Conservation (phyloP, 352 stramenopile genomes). For the Globisporangium canariense region DNA sequence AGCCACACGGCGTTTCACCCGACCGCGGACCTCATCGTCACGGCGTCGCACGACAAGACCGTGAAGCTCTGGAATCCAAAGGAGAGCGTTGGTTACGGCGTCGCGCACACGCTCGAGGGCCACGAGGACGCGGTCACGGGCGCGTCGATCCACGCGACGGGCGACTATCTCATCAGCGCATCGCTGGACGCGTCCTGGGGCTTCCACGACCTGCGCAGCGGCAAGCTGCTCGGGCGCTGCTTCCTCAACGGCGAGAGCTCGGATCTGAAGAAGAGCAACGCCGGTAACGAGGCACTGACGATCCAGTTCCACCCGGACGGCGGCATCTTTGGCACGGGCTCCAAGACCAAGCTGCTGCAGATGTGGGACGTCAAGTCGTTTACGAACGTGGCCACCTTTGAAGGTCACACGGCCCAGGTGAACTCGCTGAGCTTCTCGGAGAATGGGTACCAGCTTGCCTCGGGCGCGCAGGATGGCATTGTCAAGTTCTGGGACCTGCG, state of each 20-base stretch:
- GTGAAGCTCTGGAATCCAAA: constrained; percentile 71
- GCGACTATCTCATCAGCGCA: constrained; percentile 72
- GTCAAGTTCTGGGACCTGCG: constrained; percentile 94
- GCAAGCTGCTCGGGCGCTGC: constrained; percentile 45
- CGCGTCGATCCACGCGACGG: constrained; percentile 79
- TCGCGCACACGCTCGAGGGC: constrained; percentile 53
- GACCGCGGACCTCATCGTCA: constrained; percentile 62
- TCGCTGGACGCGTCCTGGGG: constrained; percentile 82
- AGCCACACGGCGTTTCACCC: constrained; percentile 77
- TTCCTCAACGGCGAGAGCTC: constrained; percentile 43
- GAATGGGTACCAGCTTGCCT: constrained; percentile 94
- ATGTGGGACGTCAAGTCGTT: constrained; percentile 93
- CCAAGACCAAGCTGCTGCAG: constrained; percentile 70
- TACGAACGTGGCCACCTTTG: constrained; percentile 82
- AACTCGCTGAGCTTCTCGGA: constrained; percentile 89
- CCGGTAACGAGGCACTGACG: constrained; percentile 36
- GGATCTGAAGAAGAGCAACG: constrained; percentile 22
- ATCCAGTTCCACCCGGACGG: constrained; percentile 93
- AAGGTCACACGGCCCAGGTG: constrained; percentile 72
- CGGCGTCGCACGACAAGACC: constrained; percentile 74
- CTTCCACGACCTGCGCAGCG: constrained; percentile 77
- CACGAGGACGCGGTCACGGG: constrained; percentile 63
- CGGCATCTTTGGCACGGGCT: constrained; percentile 84
- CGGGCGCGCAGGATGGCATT: constrained; percentile 67
- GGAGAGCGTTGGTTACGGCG: constrained; percentile 34